A percentile compares a stretch with the other conserved stretches of the same genome.
phyloP scores from a whole-genome alignment of 1,139 yeast species.

The Lodderomyces pseudojiufengensis region DNA sequence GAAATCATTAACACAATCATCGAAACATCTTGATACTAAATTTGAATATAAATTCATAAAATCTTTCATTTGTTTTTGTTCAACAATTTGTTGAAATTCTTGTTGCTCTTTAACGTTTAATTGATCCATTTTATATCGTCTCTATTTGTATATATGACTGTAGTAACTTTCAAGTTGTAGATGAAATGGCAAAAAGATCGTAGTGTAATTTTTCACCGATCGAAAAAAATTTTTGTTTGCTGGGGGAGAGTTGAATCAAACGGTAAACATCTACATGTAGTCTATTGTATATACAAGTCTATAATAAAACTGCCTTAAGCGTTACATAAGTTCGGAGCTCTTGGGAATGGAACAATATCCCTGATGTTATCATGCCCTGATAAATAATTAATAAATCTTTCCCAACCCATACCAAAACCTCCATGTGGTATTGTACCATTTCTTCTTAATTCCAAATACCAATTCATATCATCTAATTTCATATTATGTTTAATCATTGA shows the following conservation, averaged over 20 bases:
- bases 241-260: not conserved
- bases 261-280: no score
- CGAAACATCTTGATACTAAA: conserved; percentile 93
- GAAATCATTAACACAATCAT: conserved; percentile 96
- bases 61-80: conserved; percentile 97
- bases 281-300: no score
- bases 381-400: conserved; percentile 71
- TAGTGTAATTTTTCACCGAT: not conserved
- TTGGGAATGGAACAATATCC: conserved; percentile 84
- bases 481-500: conserved; percentile 52
- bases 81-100: conserved; percentile 91
- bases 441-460: conserved; percentile 75
- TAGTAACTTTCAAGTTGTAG: not conserved
- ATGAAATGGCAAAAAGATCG: conserved; percentile 4
- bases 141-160: not conserved
- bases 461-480: conserved; percentile 59
- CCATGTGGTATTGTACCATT: conserved; percentile 92
- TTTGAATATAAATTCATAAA: conserved; percentile 95
- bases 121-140: conserved; percentile 54
- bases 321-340: conserved; percentile 35
- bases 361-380: conserved; percentile 72
- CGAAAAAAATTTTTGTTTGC: conserved; percentile 7
- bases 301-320: conserved; percentile 19
- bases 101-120: conserved; percentile 91
- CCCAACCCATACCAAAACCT: conserved; percentile 96